A percentile compares a stretch with the other conserved stretches of the same genome.
Conservation (phyloP, 2,329 filamentous ascomycete genomes). For the Juglanconis oblonga region DNA sequence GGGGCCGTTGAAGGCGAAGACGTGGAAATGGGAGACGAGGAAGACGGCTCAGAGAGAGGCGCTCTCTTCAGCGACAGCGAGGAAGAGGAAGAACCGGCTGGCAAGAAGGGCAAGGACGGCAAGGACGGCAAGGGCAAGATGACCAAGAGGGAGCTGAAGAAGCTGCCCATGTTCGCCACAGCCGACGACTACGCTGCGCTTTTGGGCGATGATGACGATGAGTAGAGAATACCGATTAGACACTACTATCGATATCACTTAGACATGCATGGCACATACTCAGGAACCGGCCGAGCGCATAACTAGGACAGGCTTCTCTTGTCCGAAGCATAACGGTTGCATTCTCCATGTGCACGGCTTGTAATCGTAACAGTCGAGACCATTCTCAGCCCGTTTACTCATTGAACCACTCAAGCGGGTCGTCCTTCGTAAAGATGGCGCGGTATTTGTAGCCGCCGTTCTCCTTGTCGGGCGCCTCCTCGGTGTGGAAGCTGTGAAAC, state of each 20-base stretch:
- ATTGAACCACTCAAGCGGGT: slow-evolving; percentile 53
- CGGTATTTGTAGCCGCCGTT: slow-evolving; percentile 42
- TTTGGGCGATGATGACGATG: slow-evolving; percentile 68
- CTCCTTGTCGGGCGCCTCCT: slow-evolving; percentile 37
- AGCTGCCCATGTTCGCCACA: slow-evolving; percentile 87
- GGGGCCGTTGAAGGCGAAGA: slow-evolving; percentile 36
- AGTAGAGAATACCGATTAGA: slow-evolving; percentile 15
- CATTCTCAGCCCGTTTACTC: slow-evolving; percentile 29
- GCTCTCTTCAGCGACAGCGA: slow-evolving; percentile 45
- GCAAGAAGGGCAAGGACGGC: slow-evolving; percentile 33
- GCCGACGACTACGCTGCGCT: slow-evolving; percentile 90
- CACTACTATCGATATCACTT: not conserved
- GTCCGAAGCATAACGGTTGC: not conserved
- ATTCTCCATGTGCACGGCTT: not conserved
- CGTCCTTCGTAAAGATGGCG: slow-evolving; percentile 44
- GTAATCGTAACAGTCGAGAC: not conserved
- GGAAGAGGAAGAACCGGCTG: slow-evolving; percentile 32
- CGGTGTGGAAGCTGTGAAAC: slow-evolving; percentile 47
- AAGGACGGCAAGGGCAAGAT: slow-evolving; percentile 42
- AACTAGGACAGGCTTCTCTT: too few relatives aligned
- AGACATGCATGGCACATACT: not conserved
- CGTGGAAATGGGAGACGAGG: slow-evolving; percentile 37
- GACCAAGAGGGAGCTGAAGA: slow-evolving; percentile 82
- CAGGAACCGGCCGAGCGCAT: too few relatives aligned
- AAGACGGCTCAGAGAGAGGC: slow-evolving; percentile 46